Percentiles rank a stretch among this genome's conserved stretches.
Conservation (phyloP, 805 yeast species). For the Diddensiella caesifluorescens region DNA sequence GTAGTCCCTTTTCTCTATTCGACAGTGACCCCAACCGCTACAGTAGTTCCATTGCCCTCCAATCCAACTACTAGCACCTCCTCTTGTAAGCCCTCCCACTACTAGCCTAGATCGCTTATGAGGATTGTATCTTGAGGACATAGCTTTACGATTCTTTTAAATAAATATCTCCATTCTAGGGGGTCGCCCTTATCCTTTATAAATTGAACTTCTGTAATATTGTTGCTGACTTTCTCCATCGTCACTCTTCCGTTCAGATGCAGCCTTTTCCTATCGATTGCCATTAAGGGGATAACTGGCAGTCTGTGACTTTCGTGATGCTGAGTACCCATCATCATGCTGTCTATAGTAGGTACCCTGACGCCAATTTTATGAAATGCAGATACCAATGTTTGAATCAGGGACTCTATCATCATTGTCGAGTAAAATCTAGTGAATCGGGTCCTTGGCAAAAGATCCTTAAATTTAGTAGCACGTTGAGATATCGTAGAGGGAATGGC, state of each 20-base stretch:
- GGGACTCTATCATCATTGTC: conserved; percentile 38
- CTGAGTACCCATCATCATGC: conserved; percentile 15
- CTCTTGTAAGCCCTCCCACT: neutral
- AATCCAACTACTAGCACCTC: neutral
- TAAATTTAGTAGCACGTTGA: conserved; percentile 18
- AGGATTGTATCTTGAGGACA: conserved; percentile 42
- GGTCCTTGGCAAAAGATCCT: conserved; percentile 34
- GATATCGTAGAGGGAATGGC: conserved; percentile 18
- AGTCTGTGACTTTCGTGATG: conserved; percentile 1
- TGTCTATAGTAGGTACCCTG: conserved; percentile 24
- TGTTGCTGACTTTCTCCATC: conserved; percentile 19
- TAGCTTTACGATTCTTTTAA: conserved; percentile 50
- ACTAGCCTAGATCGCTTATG: conserved; percentile 1
- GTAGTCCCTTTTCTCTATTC: conserved; percentile 17
- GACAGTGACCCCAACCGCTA: conserved; percentile 15
- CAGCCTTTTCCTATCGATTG: conserved; percentile 23
- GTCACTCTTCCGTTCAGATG: conserved; percentile 22
- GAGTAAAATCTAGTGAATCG: conserved; percentile 52
- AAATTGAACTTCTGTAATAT: conserved; percentile 45
- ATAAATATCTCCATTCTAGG: conserved; percentile 65
- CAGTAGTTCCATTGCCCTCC: conserved; percentile 6
- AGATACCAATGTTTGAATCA: conserved; percentile 39
- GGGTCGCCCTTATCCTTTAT: conserved; percentile 60
- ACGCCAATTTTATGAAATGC: conserved; percentile 42
- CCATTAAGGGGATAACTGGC: conserved; percentile 17